phyloP scores from a whole-genome alignment of 495 filamentous ascomycete species.

The Talaromyces stipitatus region DNA sequence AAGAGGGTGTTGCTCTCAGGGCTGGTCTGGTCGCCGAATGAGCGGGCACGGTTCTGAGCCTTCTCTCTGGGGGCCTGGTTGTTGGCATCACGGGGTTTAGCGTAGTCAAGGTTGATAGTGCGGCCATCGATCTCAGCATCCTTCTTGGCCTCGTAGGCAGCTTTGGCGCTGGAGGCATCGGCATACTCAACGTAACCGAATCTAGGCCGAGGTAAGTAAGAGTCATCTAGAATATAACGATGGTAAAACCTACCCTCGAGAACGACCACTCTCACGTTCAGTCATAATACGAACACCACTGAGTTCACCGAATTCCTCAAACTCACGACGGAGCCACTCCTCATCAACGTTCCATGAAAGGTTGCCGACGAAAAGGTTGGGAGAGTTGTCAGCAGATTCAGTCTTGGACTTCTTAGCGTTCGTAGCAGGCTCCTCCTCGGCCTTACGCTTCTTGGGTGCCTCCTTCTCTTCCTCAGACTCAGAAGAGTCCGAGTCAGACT shows the following conservation, averaged over 20 bases:
- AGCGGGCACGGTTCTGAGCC: slow-evolving; percentile 58
- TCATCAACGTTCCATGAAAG: slow-evolving; percentile 94
- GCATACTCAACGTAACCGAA: slow-evolving; percentile 96
- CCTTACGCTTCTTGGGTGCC: slow-evolving; percentile 85
- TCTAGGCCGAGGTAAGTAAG: slow-evolving; percentile 31
- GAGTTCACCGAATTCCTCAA: slow-evolving; percentile 75
- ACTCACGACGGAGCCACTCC: slow-evolving; percentile 79
- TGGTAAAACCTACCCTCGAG: slow-evolving; percentile 59
- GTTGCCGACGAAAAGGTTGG: slow-evolving; percentile 86
- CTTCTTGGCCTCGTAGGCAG: slow-evolving; percentile 75
- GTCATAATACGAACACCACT: slow-evolving; percentile 70
- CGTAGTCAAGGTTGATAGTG: slow-evolving; percentile 82
- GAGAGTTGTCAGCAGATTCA: slow-evolving; percentile 51
- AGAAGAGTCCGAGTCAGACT: slow-evolving; percentile 38
- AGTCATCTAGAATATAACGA: neutral
- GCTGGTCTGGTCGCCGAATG: slow-evolving; percentile 71
- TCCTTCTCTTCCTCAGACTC: slow-evolving; percentile 44
- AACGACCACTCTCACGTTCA: slow-evolving; percentile 74
- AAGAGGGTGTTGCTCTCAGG: slow-evolving; percentile 83
- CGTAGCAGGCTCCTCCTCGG: slow-evolving; percentile 55
- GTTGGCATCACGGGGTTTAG: slow-evolving; percentile 53
- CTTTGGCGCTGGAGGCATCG: slow-evolving; percentile 57
- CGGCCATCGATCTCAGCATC: slow-evolving; percentile 78
- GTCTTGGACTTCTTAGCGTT: slow-evolving; percentile 82
- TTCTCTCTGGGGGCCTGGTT: slow-evolving; percentile 48